Evolutionary conservation across 305 asterid species (phyloP).

Genomic region (Fraxinus angustifolia): DNA sequence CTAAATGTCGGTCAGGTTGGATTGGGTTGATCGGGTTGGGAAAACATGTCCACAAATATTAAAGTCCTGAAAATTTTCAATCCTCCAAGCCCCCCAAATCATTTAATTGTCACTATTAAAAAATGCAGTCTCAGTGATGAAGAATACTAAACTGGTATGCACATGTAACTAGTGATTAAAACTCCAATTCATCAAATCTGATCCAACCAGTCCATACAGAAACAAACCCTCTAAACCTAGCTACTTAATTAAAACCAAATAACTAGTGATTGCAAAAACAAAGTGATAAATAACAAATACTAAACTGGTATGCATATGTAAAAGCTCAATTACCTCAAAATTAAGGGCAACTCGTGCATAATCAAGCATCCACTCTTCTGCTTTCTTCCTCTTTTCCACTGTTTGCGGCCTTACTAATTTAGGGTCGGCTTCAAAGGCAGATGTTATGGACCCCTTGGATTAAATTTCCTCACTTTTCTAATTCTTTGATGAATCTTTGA

Average conservation of each 20-base stretch:
- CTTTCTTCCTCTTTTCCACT: constrained; percentile 56
- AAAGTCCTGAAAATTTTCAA: too few relatives aligned
- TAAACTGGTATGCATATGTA: neutral
- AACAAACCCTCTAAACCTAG: constrained; percentile 9
- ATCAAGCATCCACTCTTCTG: constrained; percentile 97
- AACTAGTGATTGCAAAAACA: neutral
- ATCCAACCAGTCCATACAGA: constrained; percentile 4
- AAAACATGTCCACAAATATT: too few relatives aligned
- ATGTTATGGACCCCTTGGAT: constrained; percentile 44
- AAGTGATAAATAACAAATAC: neutral
- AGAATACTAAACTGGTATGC: too few relatives aligned
- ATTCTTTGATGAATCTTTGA: constrained; percentile 68
- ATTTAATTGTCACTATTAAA: constrained; percentile 26
- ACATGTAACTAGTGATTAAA: too few relatives aligned
- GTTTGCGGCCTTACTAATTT: constrained; percentile 64
- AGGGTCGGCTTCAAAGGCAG: constrained; percentile 51
- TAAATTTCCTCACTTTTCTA: constrained; percentile 74
- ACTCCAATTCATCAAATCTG: constrained; percentile 9
- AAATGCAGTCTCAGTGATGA: too few relatives aligned
- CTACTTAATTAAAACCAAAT: neutral
- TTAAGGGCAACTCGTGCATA: constrained; percentile 81
- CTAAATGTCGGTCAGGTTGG: too few relatives aligned
- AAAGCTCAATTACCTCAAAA: constrained; percentile 58
- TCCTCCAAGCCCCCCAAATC: too few relatives aligned
- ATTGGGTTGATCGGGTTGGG: too few relatives aligned